Percentiles rank a stretch among this genome's conserved stretches.
These are phyloP conservation scores for Avicennia marina DNA, from an alignment of 257 asterid species.

Conservation along the genomic window DNA sequence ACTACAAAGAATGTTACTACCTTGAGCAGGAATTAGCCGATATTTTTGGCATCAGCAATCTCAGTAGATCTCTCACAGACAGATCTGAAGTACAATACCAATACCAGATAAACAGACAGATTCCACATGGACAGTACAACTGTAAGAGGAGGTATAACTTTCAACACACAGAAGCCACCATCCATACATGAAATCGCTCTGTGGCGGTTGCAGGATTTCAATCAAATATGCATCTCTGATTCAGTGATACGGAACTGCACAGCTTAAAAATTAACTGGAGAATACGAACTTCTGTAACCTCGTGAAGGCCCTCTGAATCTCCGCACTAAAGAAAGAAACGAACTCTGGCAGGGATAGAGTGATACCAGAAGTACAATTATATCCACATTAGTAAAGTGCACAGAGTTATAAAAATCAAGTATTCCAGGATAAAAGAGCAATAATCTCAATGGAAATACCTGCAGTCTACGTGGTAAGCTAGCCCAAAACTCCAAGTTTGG, in stretches of 20 bases:
- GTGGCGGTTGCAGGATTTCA: not conserved
- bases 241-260: too few relatives aligned
- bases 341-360: conserved; percentile 40
- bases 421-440: not conserved
- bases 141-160: not conserved
- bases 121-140: not conserved
- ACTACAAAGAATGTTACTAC: conserved; percentile 23
- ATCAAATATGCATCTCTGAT: too few relatives aligned
- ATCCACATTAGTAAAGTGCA: not conserved
- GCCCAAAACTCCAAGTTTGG: conserved; percentile 96
- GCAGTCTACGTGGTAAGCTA: conserved; percentile 71
- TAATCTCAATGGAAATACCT: conserved; percentile 41
- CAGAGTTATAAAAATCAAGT: too few relatives aligned
- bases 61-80: not conserved
- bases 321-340: conserved; percentile 44
- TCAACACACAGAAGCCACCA: not conserved
- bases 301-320: conserved; percentile 84
- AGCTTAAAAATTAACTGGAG: conserved; percentile 74
- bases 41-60: not conserved
- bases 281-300: conserved; percentile 73
- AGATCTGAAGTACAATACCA: too few relatives aligned
- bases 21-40: not conserved
- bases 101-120: too few relatives aligned
- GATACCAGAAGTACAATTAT: not conserved
- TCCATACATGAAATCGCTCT: not conserved